Evolutionary conservation across 1,139 yeast species (phyloP).

Genomic region (Hemisphaericaspora subhashii): DNA sequence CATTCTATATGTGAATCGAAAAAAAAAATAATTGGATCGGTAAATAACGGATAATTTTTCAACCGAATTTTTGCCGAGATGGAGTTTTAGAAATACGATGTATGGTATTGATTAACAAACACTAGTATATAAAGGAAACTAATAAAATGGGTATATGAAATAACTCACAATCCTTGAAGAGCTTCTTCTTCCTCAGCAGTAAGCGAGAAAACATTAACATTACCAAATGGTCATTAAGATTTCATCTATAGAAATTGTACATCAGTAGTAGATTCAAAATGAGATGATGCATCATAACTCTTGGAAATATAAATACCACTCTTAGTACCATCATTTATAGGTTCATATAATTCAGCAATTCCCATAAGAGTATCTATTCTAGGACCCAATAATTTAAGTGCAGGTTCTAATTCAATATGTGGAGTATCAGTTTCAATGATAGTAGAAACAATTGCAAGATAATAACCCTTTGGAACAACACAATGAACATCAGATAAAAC

Average conservation of each 20-base stretch:
- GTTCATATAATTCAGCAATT: slow-evolving; percentile 88
- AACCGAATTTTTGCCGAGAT: not conserved
- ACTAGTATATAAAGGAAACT: not conserved
- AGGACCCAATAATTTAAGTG: slow-evolving; percentile 84
- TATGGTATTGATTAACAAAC: not conserved
- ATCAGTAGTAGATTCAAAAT: slow-evolving; percentile 94
- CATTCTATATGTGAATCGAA: too few species aligned
- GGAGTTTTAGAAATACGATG: too few species aligned
- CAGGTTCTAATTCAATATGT: slow-evolving; percentile 90
- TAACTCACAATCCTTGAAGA: slow-evolving; percentile 23
- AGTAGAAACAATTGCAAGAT: slow-evolving; percentile 91
- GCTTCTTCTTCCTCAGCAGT: slow-evolving; percentile 61
- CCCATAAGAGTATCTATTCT: slow-evolving; percentile 91
- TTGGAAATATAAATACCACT: slow-evolving; percentile 81
- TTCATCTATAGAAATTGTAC: too few species aligned
- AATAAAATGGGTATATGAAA: too few species aligned
- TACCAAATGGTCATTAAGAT: too few species aligned
- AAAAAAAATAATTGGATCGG: too few species aligned
- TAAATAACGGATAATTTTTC: too few species aligned
- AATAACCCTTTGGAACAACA: slow-evolving; percentile 88
- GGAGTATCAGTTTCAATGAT: slow-evolving; percentile 93
- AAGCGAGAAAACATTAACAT: too few species aligned
- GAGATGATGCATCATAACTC: slow-evolving; percentile 93
- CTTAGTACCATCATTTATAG: slow-evolving; percentile 75
- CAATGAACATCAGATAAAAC: slow-evolving; percentile 87